Evolutionary conservation across 192 early-diverging fungal species (phyloP), one percentile per base, ranked within the genome.

Genomic region (Gigaspora rosea): DNA sequence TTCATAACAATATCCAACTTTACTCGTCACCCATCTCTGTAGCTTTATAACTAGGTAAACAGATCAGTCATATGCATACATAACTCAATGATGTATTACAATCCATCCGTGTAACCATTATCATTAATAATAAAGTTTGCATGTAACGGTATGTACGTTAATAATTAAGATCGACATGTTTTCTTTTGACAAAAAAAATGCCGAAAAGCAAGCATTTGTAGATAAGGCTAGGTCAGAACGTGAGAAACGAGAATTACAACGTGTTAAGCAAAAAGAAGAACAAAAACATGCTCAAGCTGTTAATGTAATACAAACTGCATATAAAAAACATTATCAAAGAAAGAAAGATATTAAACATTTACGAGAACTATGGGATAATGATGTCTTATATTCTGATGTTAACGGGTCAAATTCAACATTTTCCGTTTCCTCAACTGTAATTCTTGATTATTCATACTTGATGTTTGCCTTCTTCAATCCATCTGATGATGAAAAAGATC

Each of bases 161-260:
- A 0, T 27, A 27, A 27, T 27, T 27, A 27, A 27, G 27, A 27
- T 27, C 27, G 27, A 27, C 11, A 69, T 69, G 67, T 69, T 69
- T 50, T 47, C 67, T 41, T 50, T 69, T 50, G 49, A 69, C 20
- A 22, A 48, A 50, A 16, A 50, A 50, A 69, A 69, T 32, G 48
- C 46, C 22, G 49, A 69, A 69, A 69, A 69, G 49, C 48, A 32
- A 50, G 46, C 46, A 27, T 69, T 69, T 69, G 67, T 69, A 18
- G 67, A 69, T 33, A 69, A 51, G 0, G 27, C 67, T 20, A 48
- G 20, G 36, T 32, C 67, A 10, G 67, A 69, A 50, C 33, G 67
- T 9, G 67, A 69, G 49, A 46, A 69, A 69, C n/a, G 67, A 27
- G 67, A 69, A 33, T 16, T 50, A 27, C 67, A 69, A 50, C 67